These are phyloP conservation scores for Lactarius evosmus DNA, from an alignment of 768 basidiomycete species.

Conservation along the genomic window DNA sequence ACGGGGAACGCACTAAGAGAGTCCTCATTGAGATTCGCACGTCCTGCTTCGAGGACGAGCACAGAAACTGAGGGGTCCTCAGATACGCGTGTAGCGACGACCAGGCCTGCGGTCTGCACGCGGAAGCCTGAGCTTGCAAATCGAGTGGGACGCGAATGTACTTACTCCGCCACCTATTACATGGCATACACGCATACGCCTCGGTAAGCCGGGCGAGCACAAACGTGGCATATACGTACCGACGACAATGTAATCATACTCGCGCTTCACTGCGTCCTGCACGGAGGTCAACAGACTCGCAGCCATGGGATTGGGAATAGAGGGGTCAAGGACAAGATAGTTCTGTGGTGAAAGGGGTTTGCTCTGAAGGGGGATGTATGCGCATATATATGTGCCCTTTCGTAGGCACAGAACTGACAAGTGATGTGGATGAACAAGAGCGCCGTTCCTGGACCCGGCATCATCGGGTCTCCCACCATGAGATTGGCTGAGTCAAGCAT, in stretches of 20 bases:
- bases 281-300: constrained; percentile 7
- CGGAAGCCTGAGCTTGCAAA: background rate
- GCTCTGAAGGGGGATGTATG: background rate
- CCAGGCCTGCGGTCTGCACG: constrained; percentile 29
- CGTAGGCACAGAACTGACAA: background rate
- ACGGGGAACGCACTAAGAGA: constrained; percentile 13
- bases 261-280: constrained; percentile 4
- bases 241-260: constrained; percentile 18
- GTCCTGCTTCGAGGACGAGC: constrained; percentile 33
- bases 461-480: background rate
- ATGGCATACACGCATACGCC: background rate
- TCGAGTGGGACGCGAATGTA: background rate
- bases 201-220: background rate
- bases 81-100: constrained; percentile 30
- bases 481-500: background rate
- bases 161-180: constrained; percentile 10
- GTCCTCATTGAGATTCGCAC: constrained; percentile 23
- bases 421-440: background rate
- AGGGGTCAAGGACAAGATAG: background rate
- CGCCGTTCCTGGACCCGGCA: background rate
- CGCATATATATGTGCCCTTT: background rate
- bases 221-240: constrained; percentile 1
- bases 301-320: constrained; percentile 1
- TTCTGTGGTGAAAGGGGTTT: background rate
- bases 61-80: constrained; percentile 29